phyloP scores from a whole-genome alignment of 2,329 filamentous ascomycete genomes.

The Teratosphaeria destructans region DNA sequence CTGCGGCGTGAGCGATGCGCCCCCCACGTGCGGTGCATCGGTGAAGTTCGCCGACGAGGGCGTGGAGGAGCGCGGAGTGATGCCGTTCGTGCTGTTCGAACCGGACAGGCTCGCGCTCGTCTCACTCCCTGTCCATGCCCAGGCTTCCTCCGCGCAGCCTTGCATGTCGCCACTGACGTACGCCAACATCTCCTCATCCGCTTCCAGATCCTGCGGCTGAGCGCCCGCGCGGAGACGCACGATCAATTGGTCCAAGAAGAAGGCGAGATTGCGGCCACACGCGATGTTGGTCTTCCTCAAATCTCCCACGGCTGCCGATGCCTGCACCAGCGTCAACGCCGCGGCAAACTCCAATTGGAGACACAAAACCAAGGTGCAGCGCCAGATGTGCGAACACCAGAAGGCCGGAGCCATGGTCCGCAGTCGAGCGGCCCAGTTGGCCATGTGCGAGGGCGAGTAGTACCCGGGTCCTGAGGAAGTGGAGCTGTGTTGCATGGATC shows the following conservation, averaged over 20 bases:
- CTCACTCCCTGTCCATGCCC: slow-evolving; percentile 61
- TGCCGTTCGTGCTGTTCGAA: background rate
- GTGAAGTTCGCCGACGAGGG: background rate
- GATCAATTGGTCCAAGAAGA: slow-evolving; percentile 63
- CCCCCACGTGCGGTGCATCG: slow-evolving; percentile 4
- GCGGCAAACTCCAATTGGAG: slow-evolving; percentile 62
- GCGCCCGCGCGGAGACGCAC: slow-evolving; percentile 41
- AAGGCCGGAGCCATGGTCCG: slow-evolving; percentile 61
- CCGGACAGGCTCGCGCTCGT: slow-evolving; percentile 19
- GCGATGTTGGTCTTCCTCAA: slow-evolving; percentile 61
- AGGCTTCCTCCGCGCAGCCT: slow-evolving; percentile 62
- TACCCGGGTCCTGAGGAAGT: slow-evolving; percentile 11
- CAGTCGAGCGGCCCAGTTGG: slow-evolving; percentile 46
- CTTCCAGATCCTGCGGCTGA: slow-evolving; percentile 36
- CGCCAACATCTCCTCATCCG: slow-evolving; percentile 78
- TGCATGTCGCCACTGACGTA: slow-evolving; percentile 84
- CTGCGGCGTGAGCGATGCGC: slow-evolving; percentile 8
- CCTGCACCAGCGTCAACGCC: slow-evolving; percentile 62
- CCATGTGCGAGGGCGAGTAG: slow-evolving; percentile 23
- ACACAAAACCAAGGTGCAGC: slow-evolving; percentile 70
- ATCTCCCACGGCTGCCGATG: slow-evolving; percentile 60
- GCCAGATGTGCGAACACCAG: slow-evolving; percentile 76
- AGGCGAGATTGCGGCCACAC: slow-evolving; percentile 71
- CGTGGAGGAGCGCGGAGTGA: background rate
- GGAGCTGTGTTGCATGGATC: slow-evolving; percentile 43